A percentile compares a stretch with the other conserved stretches of the same genome.
These are phyloP conservation scores for Calocybe gambosa DNA, from an alignment of 1,284 basidiomycete species.

Conservation along the genomic window DNA sequence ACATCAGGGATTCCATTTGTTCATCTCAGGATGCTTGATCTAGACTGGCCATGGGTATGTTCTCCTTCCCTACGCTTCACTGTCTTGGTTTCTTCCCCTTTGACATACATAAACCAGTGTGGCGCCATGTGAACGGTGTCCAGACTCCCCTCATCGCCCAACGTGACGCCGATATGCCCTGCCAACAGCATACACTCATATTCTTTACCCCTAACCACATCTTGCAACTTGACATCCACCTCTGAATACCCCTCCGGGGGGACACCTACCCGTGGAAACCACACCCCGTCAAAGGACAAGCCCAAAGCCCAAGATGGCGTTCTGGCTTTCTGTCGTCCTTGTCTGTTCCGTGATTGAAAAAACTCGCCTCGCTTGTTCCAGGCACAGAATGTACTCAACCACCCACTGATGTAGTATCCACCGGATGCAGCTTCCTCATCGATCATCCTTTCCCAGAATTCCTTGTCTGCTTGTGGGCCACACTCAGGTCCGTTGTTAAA, in stretches of 20 bases:
- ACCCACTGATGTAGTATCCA: slow-evolving; percentile 8
- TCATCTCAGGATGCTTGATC: too few species aligned
- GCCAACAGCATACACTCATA: slow-evolving; percentile 7
- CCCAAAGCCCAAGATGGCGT: background rate
- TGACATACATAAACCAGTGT: slow-evolving; percentile 15
- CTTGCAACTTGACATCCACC: slow-evolving; percentile 7
- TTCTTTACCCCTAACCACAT: background rate
- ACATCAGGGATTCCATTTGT: too few species aligned
- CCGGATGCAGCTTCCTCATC: slow-evolving; percentile 6
- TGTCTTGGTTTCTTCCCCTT: too few species aligned
- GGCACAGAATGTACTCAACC: slow-evolving; percentile 13
- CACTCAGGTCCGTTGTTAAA: slow-evolving; percentile 3
- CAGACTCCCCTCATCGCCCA: background rate
- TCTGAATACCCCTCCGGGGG: slow-evolving; percentile 12
- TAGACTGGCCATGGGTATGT: too few species aligned
- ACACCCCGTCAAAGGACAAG: slow-evolving; percentile 8
- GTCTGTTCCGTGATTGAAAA: background rate
- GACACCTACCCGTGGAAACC: slow-evolving; percentile 7
- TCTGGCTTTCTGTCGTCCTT: background rate
- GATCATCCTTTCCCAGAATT: slow-evolving; percentile 13
- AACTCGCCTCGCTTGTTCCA: slow-evolving; percentile 4
- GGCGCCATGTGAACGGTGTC: slow-evolving; percentile 10
- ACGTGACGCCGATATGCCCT: slow-evolving; percentile 5
- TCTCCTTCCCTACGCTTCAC: too few species aligned
- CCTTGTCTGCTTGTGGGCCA: slow-evolving; percentile 1